A percentile compares a stretch with the other conserved stretches of the same genome.
Conservation (phyloP, 169 alveolate genomes). For the Eimeria tenella region DNA sequence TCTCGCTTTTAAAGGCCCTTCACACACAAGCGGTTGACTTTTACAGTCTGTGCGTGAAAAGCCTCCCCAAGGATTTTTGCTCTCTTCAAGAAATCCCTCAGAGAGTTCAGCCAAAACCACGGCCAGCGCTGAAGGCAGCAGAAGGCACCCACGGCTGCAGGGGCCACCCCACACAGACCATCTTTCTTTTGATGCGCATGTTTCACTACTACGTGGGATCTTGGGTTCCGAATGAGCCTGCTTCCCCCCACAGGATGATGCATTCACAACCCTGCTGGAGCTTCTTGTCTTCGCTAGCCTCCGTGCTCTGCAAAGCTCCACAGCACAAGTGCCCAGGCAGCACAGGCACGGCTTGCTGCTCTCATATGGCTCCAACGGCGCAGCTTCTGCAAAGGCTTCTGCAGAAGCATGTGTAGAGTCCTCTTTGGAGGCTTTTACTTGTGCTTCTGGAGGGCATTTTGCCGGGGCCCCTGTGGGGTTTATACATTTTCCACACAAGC, state of each 20-base stretch:
- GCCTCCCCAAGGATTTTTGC: too few relatives aligned
- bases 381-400: neutral
- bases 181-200: too few relatives aligned
- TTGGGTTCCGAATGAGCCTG: too few relatives aligned
- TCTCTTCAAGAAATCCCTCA: neutral
- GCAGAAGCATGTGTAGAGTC: neutral
- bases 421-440: neutral
- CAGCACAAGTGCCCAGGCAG: slow-evolving; percentile 7
- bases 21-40: too few relatives aligned
- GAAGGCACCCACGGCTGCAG: neutral
- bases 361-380: neutral
- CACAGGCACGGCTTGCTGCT: neutral
- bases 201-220: too few relatives aligned
- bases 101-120: neutral
- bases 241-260: too few relatives aligned
- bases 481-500: neutral
- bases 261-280: too few relatives aligned
- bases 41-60: too few relatives aligned
- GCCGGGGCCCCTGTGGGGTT: slow-evolving; percentile 18
- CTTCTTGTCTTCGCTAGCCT: neutral
- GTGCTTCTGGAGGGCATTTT: neutral
- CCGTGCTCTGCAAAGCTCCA: neutral
- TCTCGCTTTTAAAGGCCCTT: too few relatives aligned
- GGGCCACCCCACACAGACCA: neutral
- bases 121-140: neutral